These are phyloP conservation scores for Blastobotrys arbuscula DNA, from an alignment of 1,139 yeast genomes.

Conservation along the genomic window DNA sequence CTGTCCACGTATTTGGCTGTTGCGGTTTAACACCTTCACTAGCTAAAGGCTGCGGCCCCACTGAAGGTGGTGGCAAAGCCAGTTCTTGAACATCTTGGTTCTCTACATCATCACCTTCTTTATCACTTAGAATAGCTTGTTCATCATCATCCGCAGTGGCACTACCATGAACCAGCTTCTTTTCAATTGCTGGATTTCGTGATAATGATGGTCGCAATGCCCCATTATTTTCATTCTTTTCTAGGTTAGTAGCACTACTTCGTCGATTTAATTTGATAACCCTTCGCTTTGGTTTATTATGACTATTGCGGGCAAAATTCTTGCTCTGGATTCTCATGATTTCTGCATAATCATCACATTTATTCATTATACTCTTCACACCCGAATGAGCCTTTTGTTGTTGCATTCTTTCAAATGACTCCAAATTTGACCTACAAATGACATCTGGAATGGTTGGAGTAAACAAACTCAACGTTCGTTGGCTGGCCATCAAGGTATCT, in stretches of 20 bases:
- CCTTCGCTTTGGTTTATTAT: slow-evolving; percentile 29
- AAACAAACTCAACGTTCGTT: slow-evolving; percentile 70
- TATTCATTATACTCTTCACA: slow-evolving; percentile 16
- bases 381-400: slow-evolving; percentile 8
- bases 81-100: neutral
- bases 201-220: neutral
- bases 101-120: neutral
- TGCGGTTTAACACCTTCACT: neutral
- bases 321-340: slow-evolving; percentile 28
- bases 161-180: neutral
- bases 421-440: slow-evolving; percentile 46
- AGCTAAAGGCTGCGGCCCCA: neutral
- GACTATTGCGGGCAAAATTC: slow-evolving; percentile 23
- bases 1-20: neutral
- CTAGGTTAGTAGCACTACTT: neutral
- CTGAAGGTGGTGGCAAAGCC: neutral
- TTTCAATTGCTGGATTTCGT: neutral
- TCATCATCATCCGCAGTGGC: neutral
- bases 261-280: slow-evolving; percentile 20
- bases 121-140: neutral
- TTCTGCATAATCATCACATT: slow-evolving; percentile 26
- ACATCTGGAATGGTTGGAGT: slow-evolving; percentile 54
- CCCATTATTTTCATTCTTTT: neutral
- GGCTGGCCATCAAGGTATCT: slow-evolving; percentile 64
- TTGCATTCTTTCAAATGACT: slow-evolving; percentile 23